Evolutionary conservation across 371 early-diverging fungal genomes (phyloP).

Genomic region (Mucor indicus): DNA sequence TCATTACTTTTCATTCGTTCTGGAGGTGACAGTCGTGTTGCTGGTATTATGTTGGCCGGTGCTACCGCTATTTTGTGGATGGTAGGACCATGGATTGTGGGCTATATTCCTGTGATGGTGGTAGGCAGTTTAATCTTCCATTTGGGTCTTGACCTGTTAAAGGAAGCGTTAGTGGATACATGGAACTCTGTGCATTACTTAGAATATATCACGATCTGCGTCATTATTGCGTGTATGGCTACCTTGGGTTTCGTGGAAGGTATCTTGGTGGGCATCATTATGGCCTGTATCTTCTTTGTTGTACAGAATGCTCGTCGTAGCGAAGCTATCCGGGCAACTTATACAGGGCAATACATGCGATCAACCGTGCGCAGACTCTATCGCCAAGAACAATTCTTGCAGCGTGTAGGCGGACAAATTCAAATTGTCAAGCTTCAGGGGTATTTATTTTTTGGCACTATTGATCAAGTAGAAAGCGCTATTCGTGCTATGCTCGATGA

Average conservation of each 20-base stretch:
- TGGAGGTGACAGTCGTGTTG: constrained; percentile 86
- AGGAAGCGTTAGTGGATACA: constrained; percentile 88
- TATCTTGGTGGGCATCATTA: constrained; percentile 86
- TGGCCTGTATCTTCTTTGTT: constrained; percentile 94
- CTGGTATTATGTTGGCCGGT: constrained; percentile 78
- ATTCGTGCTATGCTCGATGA: constrained; percentile 65
- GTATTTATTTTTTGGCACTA: constrained; percentile 93
- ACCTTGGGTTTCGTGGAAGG: constrained; percentile 92
- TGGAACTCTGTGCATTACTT: constrained; percentile 76
- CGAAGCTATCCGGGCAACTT: constrained; percentile 75
- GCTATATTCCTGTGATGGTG: constrained; percentile 90
- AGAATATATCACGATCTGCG: constrained; percentile 86
- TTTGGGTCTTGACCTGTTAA: constrained; percentile 87
- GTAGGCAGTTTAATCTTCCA: constrained; percentile 94
- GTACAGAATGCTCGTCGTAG: constrained; percentile 75
- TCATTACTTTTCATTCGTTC: constrained; percentile 88
- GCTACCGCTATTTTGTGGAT: constrained; percentile 82
- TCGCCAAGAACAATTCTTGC: constrained; percentile 83
- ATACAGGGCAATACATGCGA: constrained; percentile 76
- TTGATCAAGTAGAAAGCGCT: constrained; percentile 79
- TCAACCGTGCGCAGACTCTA: constrained; percentile 89
- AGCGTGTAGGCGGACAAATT: constrained; percentile 82
- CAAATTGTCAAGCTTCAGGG: constrained; percentile 89
- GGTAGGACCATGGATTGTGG: constrained; percentile 81
- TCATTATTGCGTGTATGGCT: constrained; percentile 86